Conservation (phyloP, 805 yeast genomes). For the Isabelozyma heimii region DNA sequence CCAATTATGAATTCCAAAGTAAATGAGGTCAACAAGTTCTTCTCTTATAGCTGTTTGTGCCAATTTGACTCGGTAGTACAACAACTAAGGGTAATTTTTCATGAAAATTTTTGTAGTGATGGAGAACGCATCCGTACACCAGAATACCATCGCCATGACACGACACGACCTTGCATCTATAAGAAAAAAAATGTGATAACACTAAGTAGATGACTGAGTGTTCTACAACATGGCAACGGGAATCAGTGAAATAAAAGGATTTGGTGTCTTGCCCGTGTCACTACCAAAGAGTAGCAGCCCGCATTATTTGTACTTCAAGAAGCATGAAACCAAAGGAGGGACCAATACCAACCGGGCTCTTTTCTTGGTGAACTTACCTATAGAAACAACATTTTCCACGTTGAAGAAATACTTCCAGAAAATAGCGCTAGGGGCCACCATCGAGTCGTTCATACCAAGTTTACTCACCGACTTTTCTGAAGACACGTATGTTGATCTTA, state of each 20-base stretch:
- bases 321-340: slow-evolving; percentile 49
- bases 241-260: slow-evolving; percentile 56
- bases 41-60: neutral
- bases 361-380: slow-evolving; percentile 78
- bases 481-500: slow-evolving; percentile 51
- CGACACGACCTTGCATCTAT: neutral
- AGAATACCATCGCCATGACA: too few relatives aligned
- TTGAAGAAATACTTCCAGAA: slow-evolving; percentile 57
- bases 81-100: neutral
- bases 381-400: slow-evolving; percentile 49
- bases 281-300: slow-evolving; percentile 34
- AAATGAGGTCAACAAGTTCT: neutral
- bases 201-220: neutral
- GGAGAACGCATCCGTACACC: neutral
- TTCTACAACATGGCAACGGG: neutral
- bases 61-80: neutral
- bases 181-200: neutral
- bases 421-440: slow-evolving; percentile 62
- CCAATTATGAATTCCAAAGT: neutral
- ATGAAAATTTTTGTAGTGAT: neutral
- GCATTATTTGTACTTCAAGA: slow-evolving; percentile 67
- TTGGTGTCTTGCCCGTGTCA: slow-evolving; percentile 47
- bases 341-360: slow-evolving; percentile 51
- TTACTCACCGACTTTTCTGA: slow-evolving; percentile 39
- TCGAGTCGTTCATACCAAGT: slow-evolving; percentile 45